A percentile compares a stretch with the other conserved stretches of the same genome.
These are phyloP conservation scores for Phlebiopsis flavidoalba DNA, from an alignment of 768 basidiomycete genomes.

Conservation along the genomic window DNA sequence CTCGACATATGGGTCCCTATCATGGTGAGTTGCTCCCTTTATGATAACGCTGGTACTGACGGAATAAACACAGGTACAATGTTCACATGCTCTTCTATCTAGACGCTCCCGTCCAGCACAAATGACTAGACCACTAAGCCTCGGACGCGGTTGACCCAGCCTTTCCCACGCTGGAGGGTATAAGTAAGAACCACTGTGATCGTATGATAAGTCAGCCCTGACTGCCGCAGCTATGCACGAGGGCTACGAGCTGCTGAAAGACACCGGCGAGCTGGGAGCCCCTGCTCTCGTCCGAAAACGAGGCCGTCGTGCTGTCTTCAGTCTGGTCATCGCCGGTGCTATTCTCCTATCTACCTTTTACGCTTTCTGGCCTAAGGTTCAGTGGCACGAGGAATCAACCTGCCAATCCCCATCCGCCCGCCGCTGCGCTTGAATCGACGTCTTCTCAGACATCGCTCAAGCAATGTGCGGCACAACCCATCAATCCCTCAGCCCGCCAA, in stretches of 20 bases:
- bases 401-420: background rate
- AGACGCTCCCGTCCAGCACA: background rate
- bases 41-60: background rate
- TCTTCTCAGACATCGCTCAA: slow-evolving; percentile 12
- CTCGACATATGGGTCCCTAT: background rate
- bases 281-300: background rate
- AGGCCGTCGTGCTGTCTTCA: background rate
- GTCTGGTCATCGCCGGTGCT: background rate
- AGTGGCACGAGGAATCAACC: background rate
- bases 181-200: background rate
- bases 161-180: background rate
- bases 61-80: background rate
- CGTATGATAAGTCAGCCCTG: background rate
- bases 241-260: slow-evolving; percentile 9
- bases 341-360: background rate
- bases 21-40: background rate
- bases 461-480: slow-evolving; percentile 34
- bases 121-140: background rate
- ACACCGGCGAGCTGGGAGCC: background rate
- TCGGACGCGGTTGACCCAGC: background rate
- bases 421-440: background rate
- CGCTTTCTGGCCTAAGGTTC: slow-evolving; percentile 1
- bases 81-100: slow-evolving; percentile 2
- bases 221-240: background rate
- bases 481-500: slow-evolving; percentile 26